Conservation (phyloP, 305 asterid genomes). For the Fraxinus paxiana region DNA sequence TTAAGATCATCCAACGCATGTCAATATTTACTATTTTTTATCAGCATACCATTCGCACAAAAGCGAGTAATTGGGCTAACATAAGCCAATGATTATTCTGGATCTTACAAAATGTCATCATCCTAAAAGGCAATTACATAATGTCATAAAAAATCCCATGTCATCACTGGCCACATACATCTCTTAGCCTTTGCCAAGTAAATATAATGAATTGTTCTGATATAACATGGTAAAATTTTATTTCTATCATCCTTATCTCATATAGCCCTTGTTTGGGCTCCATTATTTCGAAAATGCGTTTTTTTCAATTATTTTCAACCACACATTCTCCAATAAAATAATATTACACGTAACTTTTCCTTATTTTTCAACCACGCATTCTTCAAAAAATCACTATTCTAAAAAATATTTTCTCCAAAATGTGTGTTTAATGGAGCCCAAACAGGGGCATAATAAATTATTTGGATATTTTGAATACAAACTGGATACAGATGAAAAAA, state of each 20-base stretch:
- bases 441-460: neutral
- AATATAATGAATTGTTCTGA: neutral
- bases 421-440: neutral
- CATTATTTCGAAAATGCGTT: neutral
- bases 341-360: neutral
- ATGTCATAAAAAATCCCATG: slow-evolving; percentile 2
- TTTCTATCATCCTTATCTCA: neutral
- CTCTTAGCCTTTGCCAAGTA: neutral
- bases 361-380: neutral
- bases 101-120: slow-evolving; percentile 16
- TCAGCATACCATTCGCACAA: neutral
- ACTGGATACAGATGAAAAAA: neutral
- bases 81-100: neutral
- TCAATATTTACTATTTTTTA: neutral
- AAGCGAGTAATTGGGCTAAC: neutral
- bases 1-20: neutral
- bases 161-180: neutral
- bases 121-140: neutral
- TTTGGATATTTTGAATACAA: neutral
- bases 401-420: neutral
- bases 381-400: no score
- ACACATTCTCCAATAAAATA: no score
- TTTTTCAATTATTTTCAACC: no score
- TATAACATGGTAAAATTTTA: neutral
- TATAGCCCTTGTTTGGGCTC: neutral